Conservation (phyloP, 768 basidiomycete species). For the Cubamyces lactineus region DNA sequence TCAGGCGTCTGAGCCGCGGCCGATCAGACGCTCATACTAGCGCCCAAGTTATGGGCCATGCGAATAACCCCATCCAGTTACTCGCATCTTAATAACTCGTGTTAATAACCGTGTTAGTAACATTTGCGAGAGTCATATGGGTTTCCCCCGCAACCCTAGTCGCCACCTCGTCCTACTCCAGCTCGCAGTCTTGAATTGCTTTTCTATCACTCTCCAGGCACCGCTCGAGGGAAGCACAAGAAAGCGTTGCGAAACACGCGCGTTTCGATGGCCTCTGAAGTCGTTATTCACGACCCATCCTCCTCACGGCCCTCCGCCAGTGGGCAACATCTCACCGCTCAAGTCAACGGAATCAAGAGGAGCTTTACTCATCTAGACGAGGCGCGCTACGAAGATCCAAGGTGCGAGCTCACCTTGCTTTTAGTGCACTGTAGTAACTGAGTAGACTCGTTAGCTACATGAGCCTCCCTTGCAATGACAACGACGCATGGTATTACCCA, state of each 20-base stretch:
- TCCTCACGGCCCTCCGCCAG: slow-evolving; percentile 30
- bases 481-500: slow-evolving; percentile 83
- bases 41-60: too few species aligned
- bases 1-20: too few species aligned
- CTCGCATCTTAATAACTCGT: too few species aligned
- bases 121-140: too few species aligned
- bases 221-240: background rate
- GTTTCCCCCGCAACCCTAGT: too few species aligned
- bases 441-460: slow-evolving; percentile 23
- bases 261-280: slow-evolving; percentile 18
- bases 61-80: too few species aligned
- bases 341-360: slow-evolving; percentile 23
- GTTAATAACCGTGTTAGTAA: too few species aligned
- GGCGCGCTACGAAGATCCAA: slow-evolving; percentile 32
- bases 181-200: too few species aligned
- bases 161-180: too few species aligned
- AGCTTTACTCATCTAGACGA: slow-evolving; percentile 26
- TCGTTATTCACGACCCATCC: slow-evolving; percentile 16
- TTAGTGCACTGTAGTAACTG: background rate
- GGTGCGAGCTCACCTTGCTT: slow-evolving; percentile 11
- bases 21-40: too few species aligned
- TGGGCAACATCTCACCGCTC: slow-evolving; percentile 20
- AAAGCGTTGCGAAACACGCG: background rate
- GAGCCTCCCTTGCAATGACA: slow-evolving; percentile 55
- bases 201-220: too few species aligned